Evolutionary conservation across 306 rosid species (phyloP), one percentile per base, ranked within the genome.

Genomic region (Pterocarpus macrocarpus): DNA sequence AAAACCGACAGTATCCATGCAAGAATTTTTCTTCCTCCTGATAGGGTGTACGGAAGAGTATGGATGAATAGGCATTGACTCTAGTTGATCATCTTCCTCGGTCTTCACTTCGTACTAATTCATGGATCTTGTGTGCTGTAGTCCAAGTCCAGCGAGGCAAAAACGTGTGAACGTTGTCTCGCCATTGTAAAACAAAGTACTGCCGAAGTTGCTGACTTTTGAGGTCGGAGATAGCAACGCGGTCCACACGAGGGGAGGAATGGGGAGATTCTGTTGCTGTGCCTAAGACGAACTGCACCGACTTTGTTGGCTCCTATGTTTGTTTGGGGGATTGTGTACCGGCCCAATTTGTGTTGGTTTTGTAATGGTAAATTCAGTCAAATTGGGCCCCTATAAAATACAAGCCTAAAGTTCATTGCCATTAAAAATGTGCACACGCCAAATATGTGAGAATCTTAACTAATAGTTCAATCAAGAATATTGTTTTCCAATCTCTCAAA

Each of bases 181-280:
- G 28, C 62, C 59, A 73, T 49, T 65, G 38, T 32, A 36, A 58
- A 73, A 73, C 71, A 58, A 79, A 41, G 61, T 28, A 34, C 8
- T 8, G 88, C 89, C 85, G 86, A 39, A 71, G 85, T 78, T 88
- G 75, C 45, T 86, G 91, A 88, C 89, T 75, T 69, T 73, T 41
- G 44, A 66, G 61, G 78, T 58, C 8, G 14, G 77, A 58, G 50
- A 65, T 8, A 17, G 39, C 16, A 8, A 13, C 5, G 82, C 81
- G 80, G 80, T 55, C 81, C 87, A 35, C 16, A 7, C 4, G 5
- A 15, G 47, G 7, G 16, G 35, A 34, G 13, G 8, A 62, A 22
- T 71, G 11, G 7, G n/a, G 7, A 33, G 30, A 77, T 76, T 36
- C 39, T 39, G 22, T 55, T 6, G 72, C 82, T 70, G 59, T 71